Conservation (phyloP, 768 basidiomycete species). For the Rhodotorula graminis region DNA sequence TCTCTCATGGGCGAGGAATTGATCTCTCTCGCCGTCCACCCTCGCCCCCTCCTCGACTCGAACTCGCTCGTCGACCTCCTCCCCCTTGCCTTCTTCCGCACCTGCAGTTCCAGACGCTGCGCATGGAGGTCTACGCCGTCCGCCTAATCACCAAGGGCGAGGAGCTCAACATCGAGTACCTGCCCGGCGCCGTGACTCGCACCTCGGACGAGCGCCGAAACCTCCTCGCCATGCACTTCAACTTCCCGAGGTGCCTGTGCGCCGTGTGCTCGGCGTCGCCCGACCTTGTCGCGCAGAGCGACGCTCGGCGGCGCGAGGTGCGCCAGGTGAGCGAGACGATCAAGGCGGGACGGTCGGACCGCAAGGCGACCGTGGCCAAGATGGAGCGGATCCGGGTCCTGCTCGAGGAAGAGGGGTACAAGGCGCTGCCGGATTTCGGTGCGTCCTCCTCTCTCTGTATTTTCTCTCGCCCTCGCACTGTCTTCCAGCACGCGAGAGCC, state of each 20-base stretch:
- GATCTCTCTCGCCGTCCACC: not conserved
- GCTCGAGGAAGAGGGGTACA: slow-evolving; percentile 24
- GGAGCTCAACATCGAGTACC: slow-evolving; percentile 40
- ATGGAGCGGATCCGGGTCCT: slow-evolving; percentile 20
- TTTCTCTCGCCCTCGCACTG: too few species aligned
- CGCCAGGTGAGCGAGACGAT: slow-evolving; percentile 5
- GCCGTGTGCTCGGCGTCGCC: slow-evolving; percentile 7
- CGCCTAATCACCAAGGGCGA: slow-evolving; percentile 3
- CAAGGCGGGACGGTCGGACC: slow-evolving; percentile 6
- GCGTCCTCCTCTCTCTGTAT: too few species aligned
- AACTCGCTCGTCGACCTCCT: not conserved
- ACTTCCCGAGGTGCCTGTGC: slow-evolving; percentile 28
- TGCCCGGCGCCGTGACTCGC: slow-evolving; percentile 17
- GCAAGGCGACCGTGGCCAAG: slow-evolving; percentile 16
- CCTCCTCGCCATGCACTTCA: slow-evolving; percentile 17
- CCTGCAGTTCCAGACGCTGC: slow-evolving; percentile 26
- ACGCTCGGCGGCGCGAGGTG: slow-evolving; percentile 28
- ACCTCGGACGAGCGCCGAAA: slow-evolving; percentile 18
- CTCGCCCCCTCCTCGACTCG: too few species aligned
- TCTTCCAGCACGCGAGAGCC: too few species aligned
- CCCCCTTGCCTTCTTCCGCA: too few species aligned
- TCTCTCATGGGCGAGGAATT: too few species aligned
- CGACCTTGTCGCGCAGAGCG: slow-evolving; percentile 6
- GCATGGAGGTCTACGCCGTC: slow-evolving; percentile 38
- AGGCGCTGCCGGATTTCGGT: slow-evolving; percentile 29